Base-by-base conservation (phyloP, 202 grass and related monocot species). In the Zizania palustris region DNA sequence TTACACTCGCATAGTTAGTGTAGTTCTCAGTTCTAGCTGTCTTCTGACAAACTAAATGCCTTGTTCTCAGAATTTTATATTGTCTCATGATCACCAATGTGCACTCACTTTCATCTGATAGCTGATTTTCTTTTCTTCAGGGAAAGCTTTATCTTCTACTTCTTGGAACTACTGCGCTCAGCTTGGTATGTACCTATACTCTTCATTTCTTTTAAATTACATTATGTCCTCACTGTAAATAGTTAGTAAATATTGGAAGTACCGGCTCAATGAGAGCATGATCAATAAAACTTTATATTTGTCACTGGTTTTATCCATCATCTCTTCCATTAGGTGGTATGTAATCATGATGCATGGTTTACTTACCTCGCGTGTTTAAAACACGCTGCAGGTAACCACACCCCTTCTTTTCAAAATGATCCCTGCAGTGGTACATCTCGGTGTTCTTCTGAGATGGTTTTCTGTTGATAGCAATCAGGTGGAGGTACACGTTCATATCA, bases 331-430 rank as follows among this genome's bases (percentile, higher is more conserved):
- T 71, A 45, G 28, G 46, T 82, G 58, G 10, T 28, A 3, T 49
- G 43, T 49, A 14, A 3, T 72, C 39, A 76, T 45, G 53, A 49
- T 62, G 55, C 16, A 20, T 68, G 42, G 42, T 75, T 75, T 55
- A 57, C 42, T 69, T 46, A 69, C 62, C 40, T 67, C 45, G n/a
- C n/a, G 19, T 80, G 73, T 72, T 48, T n/a, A n/a, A n/a, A 67
- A 72, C 67, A n/a, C n/a, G 63, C 42, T 77, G 65, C 83, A 99
- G 96, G 96, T 99, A 67, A 99, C 96, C 56, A 99, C 96, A 77
- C 96, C 92, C 62, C 77, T 99, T 68, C 81, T 99, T 43, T 99
- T 96, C 80, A 99, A 99, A 90, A 88, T 99, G 84, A 99, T 99
- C 61, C 96, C 96, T 22, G 89, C 96, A 28, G 89, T 99, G 50